Base-by-base conservation (phyloP, 768 basidiomycete species). In the Boletales sp. region DNA sequence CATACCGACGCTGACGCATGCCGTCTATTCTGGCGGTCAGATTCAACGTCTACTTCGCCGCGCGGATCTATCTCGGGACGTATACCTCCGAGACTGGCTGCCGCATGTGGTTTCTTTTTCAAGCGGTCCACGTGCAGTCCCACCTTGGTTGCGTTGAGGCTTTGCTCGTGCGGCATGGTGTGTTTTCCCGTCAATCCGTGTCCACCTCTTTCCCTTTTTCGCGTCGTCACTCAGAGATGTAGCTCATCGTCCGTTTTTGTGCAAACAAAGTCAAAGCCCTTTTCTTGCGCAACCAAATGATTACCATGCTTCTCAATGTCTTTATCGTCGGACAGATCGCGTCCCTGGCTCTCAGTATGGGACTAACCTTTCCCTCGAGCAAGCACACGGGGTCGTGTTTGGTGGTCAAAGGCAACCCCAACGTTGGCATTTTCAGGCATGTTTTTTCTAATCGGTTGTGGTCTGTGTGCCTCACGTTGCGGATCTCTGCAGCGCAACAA, bases 41-140 rank as follows among this genome's bases (percentile, higher is more conserved):
- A 17, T 64, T 58, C n/a, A 64, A 60, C 25, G 41, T 64, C 5
- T 62, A 54, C 36, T 57, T 64, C 39, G 36, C 53, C 0, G 15
- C 41, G 17, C 51, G 60, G 14, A 62, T 64, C 55, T 47, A 50
- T 10, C 21, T 25, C 5, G 58, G 56, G 5, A 12, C 53, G n/a
- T n/a, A 17, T 4, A 50, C 49, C n/a, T 21, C 54, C 3, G 33
- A 44, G 2, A 14, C n/a, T 4, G 44, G 34, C 2, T 64, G 63
- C 40, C 50, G 18, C 10, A 13, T 25, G 17, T 64, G 63, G 63
- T 55, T 51, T 21, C 5, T 9, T 12, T 64, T 53, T 36, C 60
- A 64, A 21, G 51, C 58, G 5, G 1, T 41, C 0, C 41, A 44
- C 3, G 51, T 56, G 0, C 57, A 64, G 21, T 18, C 46, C 14